phyloP scores from a whole-genome alignment of 139 green algal genomes.

The Gonium pectorale region DNA sequence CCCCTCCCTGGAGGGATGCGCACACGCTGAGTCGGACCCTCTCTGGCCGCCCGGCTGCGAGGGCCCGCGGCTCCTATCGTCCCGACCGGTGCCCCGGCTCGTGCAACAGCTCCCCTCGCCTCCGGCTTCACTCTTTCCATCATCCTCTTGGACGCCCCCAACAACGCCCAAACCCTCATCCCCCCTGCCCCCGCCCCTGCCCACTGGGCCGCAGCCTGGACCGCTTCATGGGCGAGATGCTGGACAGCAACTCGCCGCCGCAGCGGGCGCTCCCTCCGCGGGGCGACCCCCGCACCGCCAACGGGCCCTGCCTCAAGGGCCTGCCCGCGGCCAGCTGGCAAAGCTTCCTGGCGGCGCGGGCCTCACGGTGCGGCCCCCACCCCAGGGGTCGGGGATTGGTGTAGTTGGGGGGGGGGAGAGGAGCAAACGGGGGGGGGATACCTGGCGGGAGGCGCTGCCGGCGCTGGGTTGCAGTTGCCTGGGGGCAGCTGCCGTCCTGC shows the following conservation, averaged over 20 bases:
- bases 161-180: not conserved
- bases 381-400: not conserved
- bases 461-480: no score
- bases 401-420: not conserved
- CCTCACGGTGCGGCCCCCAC: not conserved
- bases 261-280: not conserved
- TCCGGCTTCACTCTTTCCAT: no score
- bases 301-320: not conserved
- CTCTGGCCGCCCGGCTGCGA: no score
- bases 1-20: no score
- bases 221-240: not conserved
- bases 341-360: not conserved
- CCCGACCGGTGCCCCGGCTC: no score
- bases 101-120: no score
- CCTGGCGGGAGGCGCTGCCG: no score
- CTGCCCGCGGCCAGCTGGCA: slow-evolving; percentile 19
- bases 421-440: no score
- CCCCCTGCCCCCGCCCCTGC: not conserved
- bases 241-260: not conserved
- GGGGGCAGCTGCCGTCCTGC: no score
- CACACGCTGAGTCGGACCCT: no score
- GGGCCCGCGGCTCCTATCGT: no score
- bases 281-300: not conserved
- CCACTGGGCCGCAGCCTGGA: slow-evolving; percentile 26
- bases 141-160: no score